Evolutionary conservation across 1,284 basidiomycete genomes (phyloP), one percentile per base, ranked within the genome.

Genomic region (Microbotryomycetes sp.): DNA sequence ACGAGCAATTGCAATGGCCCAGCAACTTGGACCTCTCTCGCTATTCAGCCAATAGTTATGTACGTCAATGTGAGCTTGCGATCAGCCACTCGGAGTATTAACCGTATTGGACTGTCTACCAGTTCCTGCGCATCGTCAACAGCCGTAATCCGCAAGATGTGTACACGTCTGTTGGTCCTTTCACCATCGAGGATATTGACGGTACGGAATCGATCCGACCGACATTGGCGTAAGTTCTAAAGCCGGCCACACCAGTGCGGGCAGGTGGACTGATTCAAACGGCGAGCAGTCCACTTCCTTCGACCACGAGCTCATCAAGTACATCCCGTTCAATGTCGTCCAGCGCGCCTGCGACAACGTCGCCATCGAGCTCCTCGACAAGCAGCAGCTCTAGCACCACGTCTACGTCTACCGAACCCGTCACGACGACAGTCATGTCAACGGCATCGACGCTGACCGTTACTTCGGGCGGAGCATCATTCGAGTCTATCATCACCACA

Each of bases 91-190:
- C 35, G 35, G n/a, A n/a, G n/a, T n/a, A n/a, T n/a, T n/a, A n/a
- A n/a, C n/a, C n/a, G n/a, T n/a, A n/a, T n/a, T n/a, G n/a, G n/a
- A n/a, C 7, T 7, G 13, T n/a, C 15, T 9, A 26, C 52, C n/a
- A 66, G 65, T 35, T 35, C 21, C 45, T 66, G 21, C 57, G 53
- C 9, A 66, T 66, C 21, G 61, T 66, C 54, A 64, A 64, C 54
- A 57, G 59, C 4, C 45, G 45, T 21, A 47, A 59, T 26, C 41
- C 46, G 4, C 27, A 45, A 16, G 52, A 54, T 13, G 53, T 61
- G 35, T 66, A 66, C 62, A 47, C 62, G 21, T 52, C 52, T 18
- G 57, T 57, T 27, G 59, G 57, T 3, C 57, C 62, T 5, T 56
- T 66, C 54, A 51, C 27, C 11, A 64, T 66, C 55, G 23, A 60